Base-by-base conservation (phyloP, 108 stramenopile species). In the Craspedostauros australis region DNA sequence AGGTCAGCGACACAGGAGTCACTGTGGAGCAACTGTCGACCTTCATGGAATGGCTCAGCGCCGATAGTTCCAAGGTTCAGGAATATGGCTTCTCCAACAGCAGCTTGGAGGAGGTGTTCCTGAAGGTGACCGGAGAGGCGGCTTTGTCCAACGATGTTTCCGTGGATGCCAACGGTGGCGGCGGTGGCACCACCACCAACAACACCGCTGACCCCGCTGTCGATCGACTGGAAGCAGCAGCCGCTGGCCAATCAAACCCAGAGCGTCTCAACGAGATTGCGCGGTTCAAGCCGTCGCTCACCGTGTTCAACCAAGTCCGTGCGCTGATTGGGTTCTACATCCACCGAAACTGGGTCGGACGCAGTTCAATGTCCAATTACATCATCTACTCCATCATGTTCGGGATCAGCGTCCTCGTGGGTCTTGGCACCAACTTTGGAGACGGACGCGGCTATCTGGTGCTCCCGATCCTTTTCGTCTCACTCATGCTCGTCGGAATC, bases 51-150 rank as follows among this genome's bases (percentile, higher is more conserved):
- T 80, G 67, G 59, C 55, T 80, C 4, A 72, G 76, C 34, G 38
- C 43, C 19, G 71, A 63, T 4, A 37, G 42, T 5, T 69, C 72
- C 23, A 38, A 46, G 7, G 71, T 75, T 65, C 64, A 36, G 7
- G 72, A 73, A 41, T 80, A 64, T 46, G 66, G 73, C n/a, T 60
- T 80, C 15, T 75, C 73, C 12, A 80, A 76, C 39, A 68, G 56
- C 14, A 68, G 62, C 22, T 42, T 80, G 7, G 71, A 80, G 58
- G 78, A 80, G 57, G 74, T 80, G 0, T 80, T 80, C 42, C 61
- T 80, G 41, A 53, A 66, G 23, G 61, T 80, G 4, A 72, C 73
- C 11, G 33, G 39, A 21, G 7, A 62, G 28, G 56, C 61, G 26
- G 24, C 32, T 31, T 39, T 20, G 1, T 19, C 49, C n/a, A 39